A percentile compares a stretch with the other conserved stretches of the same genome.
phyloP scores from a whole-genome alignment of 1,139 yeast species.

The Diutina sp. region DNA sequence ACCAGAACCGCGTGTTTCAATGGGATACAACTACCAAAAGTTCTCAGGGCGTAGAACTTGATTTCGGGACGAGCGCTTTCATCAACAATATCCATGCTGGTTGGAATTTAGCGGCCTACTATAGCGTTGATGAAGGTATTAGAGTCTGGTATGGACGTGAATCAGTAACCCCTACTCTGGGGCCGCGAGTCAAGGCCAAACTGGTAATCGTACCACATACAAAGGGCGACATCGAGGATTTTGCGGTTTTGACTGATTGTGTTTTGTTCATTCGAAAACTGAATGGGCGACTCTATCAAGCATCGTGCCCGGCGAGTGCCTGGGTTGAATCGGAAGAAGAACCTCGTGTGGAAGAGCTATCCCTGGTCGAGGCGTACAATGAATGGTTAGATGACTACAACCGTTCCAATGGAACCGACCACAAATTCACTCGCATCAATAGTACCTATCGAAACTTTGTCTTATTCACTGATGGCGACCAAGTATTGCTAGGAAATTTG shows the following conservation, averaged over 20 bases:
- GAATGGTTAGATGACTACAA: constrained; percentile 16
- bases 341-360: constrained; percentile 6
- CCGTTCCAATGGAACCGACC: constrained; percentile 7
- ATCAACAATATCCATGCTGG: constrained; percentile 50
- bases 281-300: constrained; percentile 29
- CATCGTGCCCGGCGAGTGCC: constrained; percentile 17
- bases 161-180: constrained; percentile 9
- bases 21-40: constrained; percentile 42
- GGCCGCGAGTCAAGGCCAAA: constrained; percentile 22
- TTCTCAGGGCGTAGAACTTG: constrained; percentile 33
- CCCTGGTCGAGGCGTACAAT: constrained; percentile 10
- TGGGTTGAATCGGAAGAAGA: constrained; percentile 5
- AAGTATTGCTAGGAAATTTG: constrained; percentile 31
- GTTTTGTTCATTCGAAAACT: constrained; percentile 32
- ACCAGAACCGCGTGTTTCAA: constrained; percentile 36
- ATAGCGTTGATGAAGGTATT: constrained; percentile 39
- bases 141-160: constrained; percentile 44
- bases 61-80: constrained; percentile 16
- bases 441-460: constrained; percentile 42
- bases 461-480: constrained; percentile 38
- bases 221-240: constrained; percentile 20
- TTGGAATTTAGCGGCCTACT: constrained; percentile 45
- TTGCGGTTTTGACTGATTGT: constrained; percentile 40
- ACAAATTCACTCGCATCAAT: constrained; percentile 28
- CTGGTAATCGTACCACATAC: constrained; percentile 12